Evolutionary conservation across 2,329 filamentous ascomycete genomes (phyloP).

Genomic region (Colletotrichum sp.): DNA sequence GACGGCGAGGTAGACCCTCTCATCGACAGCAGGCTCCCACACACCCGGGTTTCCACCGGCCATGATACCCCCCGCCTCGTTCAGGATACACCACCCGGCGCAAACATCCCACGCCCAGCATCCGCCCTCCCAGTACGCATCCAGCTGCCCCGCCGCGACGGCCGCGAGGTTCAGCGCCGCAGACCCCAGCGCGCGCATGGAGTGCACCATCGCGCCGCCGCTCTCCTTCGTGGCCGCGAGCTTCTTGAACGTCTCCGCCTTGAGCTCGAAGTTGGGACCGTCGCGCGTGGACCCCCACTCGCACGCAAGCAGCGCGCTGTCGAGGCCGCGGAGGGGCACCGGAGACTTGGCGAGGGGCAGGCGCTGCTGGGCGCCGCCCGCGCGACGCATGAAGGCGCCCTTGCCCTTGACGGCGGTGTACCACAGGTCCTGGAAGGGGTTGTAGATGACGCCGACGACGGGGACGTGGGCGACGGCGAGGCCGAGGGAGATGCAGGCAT

Average conservation of each 20-base stretch:
- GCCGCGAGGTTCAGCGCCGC: slow-evolving; percentile 78
- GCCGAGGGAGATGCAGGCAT: slow-evolving; percentile 79
- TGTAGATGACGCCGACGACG: slow-evolving; percentile 78
- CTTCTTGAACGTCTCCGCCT: slow-evolving; percentile 68
- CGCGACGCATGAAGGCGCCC: slow-evolving; percentile 66
- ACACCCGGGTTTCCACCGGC: slow-evolving; percentile 75
- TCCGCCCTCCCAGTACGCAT: slow-evolving; percentile 83
- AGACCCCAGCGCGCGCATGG: slow-evolving; percentile 71
- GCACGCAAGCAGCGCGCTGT: slow-evolving; percentile 67
- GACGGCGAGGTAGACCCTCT: slow-evolving; percentile 66
- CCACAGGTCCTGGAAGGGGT: slow-evolving; percentile 73
- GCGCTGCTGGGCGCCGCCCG: slow-evolving; percentile 37
- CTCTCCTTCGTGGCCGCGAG: slow-evolving; percentile 62
- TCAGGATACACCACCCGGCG: slow-evolving; percentile 78
- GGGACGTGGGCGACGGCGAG: slow-evolving; percentile 68
- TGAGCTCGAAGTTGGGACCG: slow-evolving; percentile 74
- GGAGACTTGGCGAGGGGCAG: slow-evolving; percentile 51
- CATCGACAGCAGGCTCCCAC: slow-evolving; percentile 68
- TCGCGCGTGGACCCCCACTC: slow-evolving; percentile 76
- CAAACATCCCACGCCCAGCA: slow-evolving; percentile 89
- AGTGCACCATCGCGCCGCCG: slow-evolving; percentile 79
- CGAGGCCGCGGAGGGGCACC: slow-evolving; percentile 64
- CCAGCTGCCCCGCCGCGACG: slow-evolving; percentile 73
- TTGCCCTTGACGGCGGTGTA: slow-evolving; percentile 72
- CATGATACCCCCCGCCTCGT: slow-evolving; percentile 76